These are phyloP conservation scores for Rhodamnia argentea DNA, from an alignment of 345 rosid species.

Conservation along the genomic window DNA sequence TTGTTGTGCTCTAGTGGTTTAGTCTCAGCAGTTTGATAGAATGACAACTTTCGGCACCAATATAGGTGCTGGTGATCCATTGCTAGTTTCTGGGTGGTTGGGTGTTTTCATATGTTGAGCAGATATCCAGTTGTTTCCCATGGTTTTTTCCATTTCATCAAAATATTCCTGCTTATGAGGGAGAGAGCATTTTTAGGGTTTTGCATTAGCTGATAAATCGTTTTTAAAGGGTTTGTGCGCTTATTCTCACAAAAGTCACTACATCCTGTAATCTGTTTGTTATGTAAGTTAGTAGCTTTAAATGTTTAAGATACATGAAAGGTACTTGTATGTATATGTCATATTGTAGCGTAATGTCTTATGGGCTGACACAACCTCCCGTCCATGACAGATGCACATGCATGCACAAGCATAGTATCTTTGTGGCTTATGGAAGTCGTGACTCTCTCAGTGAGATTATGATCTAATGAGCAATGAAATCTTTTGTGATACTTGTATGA, in stretches of 20 bases:
- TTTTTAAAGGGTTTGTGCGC: not conserved
- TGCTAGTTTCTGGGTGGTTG: not conserved
- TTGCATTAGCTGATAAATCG: not conserved
- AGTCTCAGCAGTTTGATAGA: not conserved
- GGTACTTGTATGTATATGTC: not conserved
- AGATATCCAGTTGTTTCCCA: not conserved
- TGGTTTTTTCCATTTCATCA: not conserved
- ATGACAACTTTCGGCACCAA: not conserved
- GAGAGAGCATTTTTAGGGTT: not conserved
- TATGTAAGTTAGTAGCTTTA: not conserved
- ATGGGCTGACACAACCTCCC: not conserved
- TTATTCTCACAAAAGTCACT: not conserved
- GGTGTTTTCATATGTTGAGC: not conserved
- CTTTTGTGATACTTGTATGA: not conserved
- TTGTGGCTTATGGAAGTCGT: not conserved
- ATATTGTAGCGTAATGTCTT: not conserved
- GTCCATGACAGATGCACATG: not conserved
- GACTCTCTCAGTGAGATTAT: not conserved
- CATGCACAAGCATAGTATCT: not conserved
- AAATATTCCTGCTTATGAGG: not conserved
- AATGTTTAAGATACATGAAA: not conserved
- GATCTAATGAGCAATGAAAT: not conserved
- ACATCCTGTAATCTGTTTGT: not conserved
- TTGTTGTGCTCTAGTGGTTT: not conserved
- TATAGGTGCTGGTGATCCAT: not conserved